Evolutionary conservation across 2,329 filamentous ascomycete species (phyloP).

Genomic region (Amauroascus verrucosus): DNA sequence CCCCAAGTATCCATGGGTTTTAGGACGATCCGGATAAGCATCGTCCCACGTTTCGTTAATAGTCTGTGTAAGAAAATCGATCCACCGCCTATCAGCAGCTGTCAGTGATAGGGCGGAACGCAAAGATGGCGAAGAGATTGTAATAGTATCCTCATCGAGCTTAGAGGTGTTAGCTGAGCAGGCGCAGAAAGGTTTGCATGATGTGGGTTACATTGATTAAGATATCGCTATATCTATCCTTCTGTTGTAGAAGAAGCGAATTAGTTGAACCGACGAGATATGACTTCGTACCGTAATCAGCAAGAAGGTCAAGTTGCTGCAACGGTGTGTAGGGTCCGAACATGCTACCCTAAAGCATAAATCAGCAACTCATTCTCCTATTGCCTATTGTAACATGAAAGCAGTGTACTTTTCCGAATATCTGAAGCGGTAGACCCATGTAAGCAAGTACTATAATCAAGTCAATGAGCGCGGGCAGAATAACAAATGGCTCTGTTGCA

Average conservation of each 20-base stretch:
- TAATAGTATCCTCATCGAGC: conserved; percentile 79
- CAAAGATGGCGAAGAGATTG: conserved; percentile 69
- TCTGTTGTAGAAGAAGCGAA: conserved; percentile 83
- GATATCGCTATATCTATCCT: conserved; percentile 90
- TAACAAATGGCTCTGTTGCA: conserved; percentile 17
- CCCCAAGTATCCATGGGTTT: conserved; percentile 85
- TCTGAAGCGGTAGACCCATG: conserved; percentile 87
- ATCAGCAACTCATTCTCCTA: conserved; percentile 3
- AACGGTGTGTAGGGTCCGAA: conserved; percentile 95
- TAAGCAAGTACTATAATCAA: conserved; percentile 59
- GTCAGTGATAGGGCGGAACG: conserved; percentile 67
- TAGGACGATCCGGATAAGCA: conserved; percentile 75
- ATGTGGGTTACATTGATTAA: conserved; percentile 59
- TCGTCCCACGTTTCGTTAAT: conserved; percentile 98
- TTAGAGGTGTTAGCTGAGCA: conserved; percentile 18
- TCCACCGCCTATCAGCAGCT: conserved; percentile 84
- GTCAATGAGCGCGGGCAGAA: conserved; percentile 19
- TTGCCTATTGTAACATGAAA: background rate
- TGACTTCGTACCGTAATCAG: conserved; percentile 88
- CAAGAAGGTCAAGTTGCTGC: conserved; percentile 87
- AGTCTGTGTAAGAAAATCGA: conserved; percentile 85
- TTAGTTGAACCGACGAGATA: conserved; percentile 98
- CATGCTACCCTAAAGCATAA: conserved; percentile 58
- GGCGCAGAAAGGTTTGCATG: background rate
- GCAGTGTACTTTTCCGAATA: conserved; percentile 68